Evolutionary conservation across 257 asterid genomes (phyloP).

Genomic region (Orobanche coerulescens): DNA sequence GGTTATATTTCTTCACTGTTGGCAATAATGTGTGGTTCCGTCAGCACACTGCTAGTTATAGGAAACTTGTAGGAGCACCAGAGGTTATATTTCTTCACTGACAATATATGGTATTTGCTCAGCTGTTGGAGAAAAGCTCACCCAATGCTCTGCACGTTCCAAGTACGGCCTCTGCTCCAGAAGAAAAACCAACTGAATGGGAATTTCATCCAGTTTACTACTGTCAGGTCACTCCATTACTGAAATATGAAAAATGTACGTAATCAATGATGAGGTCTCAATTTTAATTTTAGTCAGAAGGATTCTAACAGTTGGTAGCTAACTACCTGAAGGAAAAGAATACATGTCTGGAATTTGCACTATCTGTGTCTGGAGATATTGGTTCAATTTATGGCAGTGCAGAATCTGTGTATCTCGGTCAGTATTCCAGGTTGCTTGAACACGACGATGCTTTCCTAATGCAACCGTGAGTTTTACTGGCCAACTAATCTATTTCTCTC

Average conservation of each 20-base stretch:
- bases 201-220: conserved; percentile 83
- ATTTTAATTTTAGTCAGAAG: conserved; percentile 1
- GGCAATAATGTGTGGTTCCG: too few species aligned
- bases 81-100: too few species aligned
- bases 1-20: too few species aligned
- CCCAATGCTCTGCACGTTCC: conserved; percentile 38
- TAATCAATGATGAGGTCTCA: conserved; percentile 10
- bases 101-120: too few species aligned
- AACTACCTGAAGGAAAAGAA: conserved; percentile 75
- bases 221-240: conserved; percentile 54
- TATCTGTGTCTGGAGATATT: conserved; percentile 63
- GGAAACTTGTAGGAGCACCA: too few species aligned
- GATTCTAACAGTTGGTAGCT: conserved; percentile 88
- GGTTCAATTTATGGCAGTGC: conserved; percentile 48
- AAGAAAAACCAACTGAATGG: conserved; percentile 77
- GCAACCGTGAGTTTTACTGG: conserved; percentile 65
- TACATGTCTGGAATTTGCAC: conserved; percentile 55
- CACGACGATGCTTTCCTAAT: conserved; percentile 43
- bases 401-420: conserved; percentile 78
- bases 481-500: conserved; percentile 12
- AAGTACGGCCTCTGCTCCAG: conserved; percentile 37
- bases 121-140: conserved; percentile 81
- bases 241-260: conserved; percentile 5
- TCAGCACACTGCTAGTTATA: too few species aligned
- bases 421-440: conserved; percentile 75